Conservation (phyloP, 768 basidiomycete genomes). For the Hypholoma sublateritium region DNA sequence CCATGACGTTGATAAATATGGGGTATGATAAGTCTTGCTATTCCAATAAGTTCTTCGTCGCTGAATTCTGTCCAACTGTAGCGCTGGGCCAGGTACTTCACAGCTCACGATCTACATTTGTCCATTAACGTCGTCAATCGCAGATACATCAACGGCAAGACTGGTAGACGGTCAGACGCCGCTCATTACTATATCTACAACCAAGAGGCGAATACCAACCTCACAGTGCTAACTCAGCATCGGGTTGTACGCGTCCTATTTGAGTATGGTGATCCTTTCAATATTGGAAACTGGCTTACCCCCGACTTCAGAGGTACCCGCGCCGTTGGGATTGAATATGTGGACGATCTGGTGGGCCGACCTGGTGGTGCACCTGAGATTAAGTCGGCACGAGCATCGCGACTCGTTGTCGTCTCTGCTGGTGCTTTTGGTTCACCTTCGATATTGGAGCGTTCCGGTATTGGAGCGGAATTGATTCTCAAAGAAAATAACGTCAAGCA, state of each 20-base stretch:
- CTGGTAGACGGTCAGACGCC: conserved; percentile 56
- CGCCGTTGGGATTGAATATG: conserved; percentile 54
- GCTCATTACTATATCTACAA: conserved; percentile 53
- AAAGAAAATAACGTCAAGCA: conserved; percentile 44
- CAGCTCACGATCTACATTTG: background rate
- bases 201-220: conserved; percentile 34
- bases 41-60: background rate
- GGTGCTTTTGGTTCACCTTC: conserved; percentile 57
- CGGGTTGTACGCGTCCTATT: conserved; percentile 47
- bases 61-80: background rate
- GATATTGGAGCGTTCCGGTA: conserved; percentile 56
- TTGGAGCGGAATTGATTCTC: conserved; percentile 55
- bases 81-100: conserved; percentile 3
- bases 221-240: conserved; percentile 35
- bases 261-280: conserved; percentile 32
- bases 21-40: background rate
- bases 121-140: background rate
- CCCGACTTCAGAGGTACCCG: conserved; percentile 29
- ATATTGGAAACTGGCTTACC: background rate
- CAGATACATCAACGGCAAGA: conserved; percentile 50
- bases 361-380: conserved; percentile 17
- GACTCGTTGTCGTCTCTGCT: conserved; percentile 48
- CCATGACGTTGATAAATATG: conserved; percentile 1
- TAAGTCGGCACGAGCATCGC: conserved; percentile 34
- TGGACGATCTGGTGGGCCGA: conserved; percentile 32